phyloP scores from a whole-genome alignment of 345 rosid genomes.

The Linum trigynum region DNA sequence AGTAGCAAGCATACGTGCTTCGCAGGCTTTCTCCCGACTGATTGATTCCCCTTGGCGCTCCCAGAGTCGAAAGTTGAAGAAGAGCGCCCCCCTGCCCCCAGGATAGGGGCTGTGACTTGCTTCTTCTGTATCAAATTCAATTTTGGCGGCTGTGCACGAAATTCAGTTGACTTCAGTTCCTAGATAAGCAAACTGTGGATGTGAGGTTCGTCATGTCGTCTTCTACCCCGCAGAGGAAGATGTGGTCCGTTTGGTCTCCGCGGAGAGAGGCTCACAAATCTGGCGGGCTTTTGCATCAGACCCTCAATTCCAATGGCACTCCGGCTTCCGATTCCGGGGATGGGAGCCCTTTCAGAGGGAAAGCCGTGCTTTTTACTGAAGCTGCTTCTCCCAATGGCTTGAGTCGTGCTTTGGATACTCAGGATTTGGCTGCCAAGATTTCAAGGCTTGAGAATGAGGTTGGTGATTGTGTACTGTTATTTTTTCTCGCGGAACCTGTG shows the following conservation, averaged over 20 bases:
- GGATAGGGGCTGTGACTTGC: conserved; percentile 9
- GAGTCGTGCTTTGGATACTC: conserved; percentile 26
- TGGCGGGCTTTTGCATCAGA: conserved; percentile 34
- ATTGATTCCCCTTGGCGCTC: neutral
- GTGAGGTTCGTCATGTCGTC: conserved; percentile 34
- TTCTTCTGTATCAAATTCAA: conserved; percentile 14
- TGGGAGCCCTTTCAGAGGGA: conserved; percentile 33
- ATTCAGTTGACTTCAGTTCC: neutral
- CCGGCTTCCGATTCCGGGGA: conserved; percentile 16
- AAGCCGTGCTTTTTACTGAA: conserved; percentile 34
- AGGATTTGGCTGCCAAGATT: conserved; percentile 33
- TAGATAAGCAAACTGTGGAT: neutral
- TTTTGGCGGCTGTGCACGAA: conserved; percentile 9
- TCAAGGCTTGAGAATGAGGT: conserved; percentile 84
- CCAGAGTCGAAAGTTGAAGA: neutral
- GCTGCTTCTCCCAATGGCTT: conserved; percentile 38
- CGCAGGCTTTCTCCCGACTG: too few relatives aligned
- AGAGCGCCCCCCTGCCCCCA: neutral
- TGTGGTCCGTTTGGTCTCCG: conserved; percentile 69
- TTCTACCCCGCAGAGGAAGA: conserved; percentile 64
- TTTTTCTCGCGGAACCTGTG: neutral
- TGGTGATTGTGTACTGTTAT: neutral
- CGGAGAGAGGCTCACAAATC: conserved; percentile 18
- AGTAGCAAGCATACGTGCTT: too few relatives aligned
- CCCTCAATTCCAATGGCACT: conserved; percentile 12